phyloP scores from a whole-genome alignment of 2,329 filamentous ascomycete genomes.

The Ceratocystis destructans region DNA sequence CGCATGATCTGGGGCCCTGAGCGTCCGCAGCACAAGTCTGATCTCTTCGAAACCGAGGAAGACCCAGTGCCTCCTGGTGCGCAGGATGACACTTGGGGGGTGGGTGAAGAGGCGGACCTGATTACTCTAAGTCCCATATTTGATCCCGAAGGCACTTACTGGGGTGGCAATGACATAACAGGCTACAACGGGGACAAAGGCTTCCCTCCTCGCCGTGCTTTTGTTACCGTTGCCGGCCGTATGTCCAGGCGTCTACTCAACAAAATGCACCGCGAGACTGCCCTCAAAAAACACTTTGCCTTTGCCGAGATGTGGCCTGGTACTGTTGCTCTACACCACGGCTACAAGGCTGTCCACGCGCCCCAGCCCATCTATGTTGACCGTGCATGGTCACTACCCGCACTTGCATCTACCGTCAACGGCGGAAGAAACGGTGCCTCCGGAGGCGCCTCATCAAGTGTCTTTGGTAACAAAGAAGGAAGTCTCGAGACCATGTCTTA shows the following conservation, averaged over 20 bases:
- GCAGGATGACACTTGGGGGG: conserved; percentile 78
- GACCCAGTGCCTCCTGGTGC: conserved; percentile 54
- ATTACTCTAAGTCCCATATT: conserved; percentile 88
- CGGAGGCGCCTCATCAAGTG: conserved; percentile 56
- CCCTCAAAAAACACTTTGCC: conserved; percentile 72
- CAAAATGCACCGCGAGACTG: conserved; percentile 84
- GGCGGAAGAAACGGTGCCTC: conserved; percentile 59
- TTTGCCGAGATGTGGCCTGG: conserved; percentile 96
- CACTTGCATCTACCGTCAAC: conserved; percentile 69
- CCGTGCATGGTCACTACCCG: conserved; percentile 68
- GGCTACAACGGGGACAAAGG: conserved; percentile 56
- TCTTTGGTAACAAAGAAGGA: conserved; percentile 76
- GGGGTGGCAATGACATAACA: conserved; percentile 72
- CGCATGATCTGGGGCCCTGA: conserved; percentile 74
- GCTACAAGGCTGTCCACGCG: conserved; percentile 80
- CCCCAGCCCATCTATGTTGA: conserved; percentile 84
- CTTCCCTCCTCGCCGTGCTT: conserved; percentile 56
- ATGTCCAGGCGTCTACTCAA: conserved; percentile 67
- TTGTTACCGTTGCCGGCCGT: conserved; percentile 77
- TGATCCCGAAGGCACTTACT: conserved; percentile 74
- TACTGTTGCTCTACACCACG: conserved; percentile 76
- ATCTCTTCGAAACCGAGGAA: conserved; percentile 60
- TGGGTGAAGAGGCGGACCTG: conserved; percentile 79
- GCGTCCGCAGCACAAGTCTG: conserved; percentile 50
- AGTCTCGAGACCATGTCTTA: conserved; percentile 78